Conservation (phyloP, 2,329 filamentous ascomycete species). For the Phoma sp. region DNA sequence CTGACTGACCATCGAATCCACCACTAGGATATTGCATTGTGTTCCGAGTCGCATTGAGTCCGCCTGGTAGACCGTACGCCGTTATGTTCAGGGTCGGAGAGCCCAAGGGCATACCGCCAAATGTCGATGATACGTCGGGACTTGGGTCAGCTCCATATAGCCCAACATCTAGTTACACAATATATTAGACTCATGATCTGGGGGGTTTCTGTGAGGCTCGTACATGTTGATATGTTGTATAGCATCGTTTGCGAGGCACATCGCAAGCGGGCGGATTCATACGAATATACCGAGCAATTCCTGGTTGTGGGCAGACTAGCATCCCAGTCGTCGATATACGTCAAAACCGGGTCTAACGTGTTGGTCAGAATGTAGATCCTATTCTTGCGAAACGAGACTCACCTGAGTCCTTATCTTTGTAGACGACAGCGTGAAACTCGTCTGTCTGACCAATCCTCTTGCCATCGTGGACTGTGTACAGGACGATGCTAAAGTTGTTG, state of each 20-base stretch:
- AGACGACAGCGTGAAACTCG: neutral
- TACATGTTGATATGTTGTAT: neutral
- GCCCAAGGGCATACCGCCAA: neutral
- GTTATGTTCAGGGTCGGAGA: neutral
- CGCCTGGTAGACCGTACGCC: neutral
- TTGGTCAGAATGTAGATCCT: neutral
- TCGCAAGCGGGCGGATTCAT: neutral
- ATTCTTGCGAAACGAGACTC: neutral
- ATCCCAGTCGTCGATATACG: neutral
- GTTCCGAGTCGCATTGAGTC: neutral
- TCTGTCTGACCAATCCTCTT: slow-evolving; percentile 13
- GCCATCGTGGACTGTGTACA: slow-evolving; percentile 22
- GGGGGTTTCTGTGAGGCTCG: neutral
- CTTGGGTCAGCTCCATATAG: neutral
- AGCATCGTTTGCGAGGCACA: neutral
- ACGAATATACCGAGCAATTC: neutral
- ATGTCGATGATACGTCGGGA: neutral
- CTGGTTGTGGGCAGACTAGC: too few species aligned
- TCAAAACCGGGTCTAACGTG: neutral
- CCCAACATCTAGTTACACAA: neutral
- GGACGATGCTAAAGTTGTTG: slow-evolving; percentile 3
- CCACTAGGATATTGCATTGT: neutral
- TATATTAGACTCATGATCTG: neutral
- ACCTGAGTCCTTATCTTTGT: neutral
- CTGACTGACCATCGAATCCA: neutral